These are phyloP conservation scores for Aotearoamyces nothofagi DNA, from an alignment of 2,329 filamentous ascomycete genomes.

Conservation along the genomic window DNA sequence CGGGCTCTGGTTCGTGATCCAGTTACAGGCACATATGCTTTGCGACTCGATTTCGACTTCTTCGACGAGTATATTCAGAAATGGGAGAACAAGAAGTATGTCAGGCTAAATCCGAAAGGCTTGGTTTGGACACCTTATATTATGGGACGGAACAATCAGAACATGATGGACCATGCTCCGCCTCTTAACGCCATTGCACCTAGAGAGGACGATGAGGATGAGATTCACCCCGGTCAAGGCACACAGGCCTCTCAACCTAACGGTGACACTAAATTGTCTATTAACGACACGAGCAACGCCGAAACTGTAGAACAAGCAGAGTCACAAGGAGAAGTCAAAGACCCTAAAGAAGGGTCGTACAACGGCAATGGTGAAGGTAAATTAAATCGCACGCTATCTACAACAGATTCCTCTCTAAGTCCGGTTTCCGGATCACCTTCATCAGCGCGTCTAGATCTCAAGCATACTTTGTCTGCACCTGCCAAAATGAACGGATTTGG, in stretches of 20 bases:
- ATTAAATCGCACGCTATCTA: not conserved
- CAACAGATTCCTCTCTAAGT: not conserved
- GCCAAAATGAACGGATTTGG: slow-evolving; percentile 13
- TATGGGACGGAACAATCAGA: slow-evolving; percentile 76
- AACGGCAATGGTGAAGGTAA: not conserved
- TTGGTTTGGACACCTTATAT: slow-evolving; percentile 95
- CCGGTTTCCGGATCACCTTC: not conserved
- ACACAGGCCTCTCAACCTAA: slow-evolving; percentile 7
- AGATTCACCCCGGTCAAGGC: slow-evolving; percentile 6
- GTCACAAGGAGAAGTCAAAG: not conserved
- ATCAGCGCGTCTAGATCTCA: not conserved
- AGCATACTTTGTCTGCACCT: not conserved
- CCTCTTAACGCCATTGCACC: slow-evolving; percentile 76
- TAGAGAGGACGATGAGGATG: slow-evolving; percentile 52
- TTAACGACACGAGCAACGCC: slow-evolving; percentile 5
- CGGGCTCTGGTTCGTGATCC: slow-evolving; percentile 83
- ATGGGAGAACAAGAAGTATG: slow-evolving; percentile 79
- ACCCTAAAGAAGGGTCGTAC: slow-evolving; percentile 1
- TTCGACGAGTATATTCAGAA: slow-evolving; percentile 79
- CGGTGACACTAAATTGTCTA: slow-evolving; percentile 4
- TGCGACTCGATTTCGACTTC: slow-evolving; percentile 73
- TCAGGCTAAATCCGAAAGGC: slow-evolving; percentile 64
- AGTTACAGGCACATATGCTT: slow-evolving; percentile 73
- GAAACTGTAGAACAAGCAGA: not conserved
- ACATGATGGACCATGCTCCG: slow-evolving; percentile 70